Conservation (phyloP, 1,284 basidiomycete species). For the Taiwanofungus camphoratus region DNA sequence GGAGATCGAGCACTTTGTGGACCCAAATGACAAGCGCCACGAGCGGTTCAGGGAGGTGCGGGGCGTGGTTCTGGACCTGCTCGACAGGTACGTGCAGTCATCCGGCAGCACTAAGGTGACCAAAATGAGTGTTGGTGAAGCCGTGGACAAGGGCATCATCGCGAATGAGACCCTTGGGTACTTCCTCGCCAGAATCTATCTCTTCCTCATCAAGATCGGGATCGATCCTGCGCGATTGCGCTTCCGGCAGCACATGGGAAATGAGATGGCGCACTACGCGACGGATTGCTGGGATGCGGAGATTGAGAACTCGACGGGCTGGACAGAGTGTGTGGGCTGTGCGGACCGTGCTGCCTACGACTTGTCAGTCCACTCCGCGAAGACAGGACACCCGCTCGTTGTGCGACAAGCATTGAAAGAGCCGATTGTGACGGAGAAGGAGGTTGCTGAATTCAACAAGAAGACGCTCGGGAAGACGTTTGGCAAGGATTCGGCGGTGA, state of each 20-base stretch:
- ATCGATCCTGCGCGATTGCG: slow-evolving; percentile 83
- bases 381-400: slow-evolving; percentile 69
- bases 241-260: slow-evolving; percentile 95
- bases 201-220: slow-evolving; percentile 90
- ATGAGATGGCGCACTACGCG: slow-evolving; percentile 99
- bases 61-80: slow-evolving; percentile 70
- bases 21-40: slow-evolving; percentile 91
- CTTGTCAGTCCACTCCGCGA: slow-evolving; percentile 48
- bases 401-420: slow-evolving; percentile 85
- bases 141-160: slow-evolving; percentile 81
- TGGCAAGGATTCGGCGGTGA: slow-evolving; percentile 74
- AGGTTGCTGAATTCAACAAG: slow-evolving; percentile 79
- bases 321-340: slow-evolving; percentile 99
- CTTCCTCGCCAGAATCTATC: slow-evolving; percentile 91
- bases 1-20: slow-evolving; percentile 98
- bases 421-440: slow-evolving; percentile 69
- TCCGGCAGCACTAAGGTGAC: slow-evolving; percentile 67
- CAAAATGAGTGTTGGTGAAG: slow-evolving; percentile 81
- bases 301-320: slow-evolving; percentile 91
- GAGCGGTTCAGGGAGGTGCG: slow-evolving; percentile 79
- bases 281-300: slow-evolving; percentile 99
- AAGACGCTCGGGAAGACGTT: slow-evolving; percentile 89
- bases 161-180: slow-evolving; percentile 98
- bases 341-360: slow-evolving; percentile 98
- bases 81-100: slow-evolving; percentile 81